A percentile compares a stretch with the other conserved stretches of the same genome.
phyloP scores from a whole-genome alignment of 768 basidiomycete species.

The Suillus variegatus region DNA sequence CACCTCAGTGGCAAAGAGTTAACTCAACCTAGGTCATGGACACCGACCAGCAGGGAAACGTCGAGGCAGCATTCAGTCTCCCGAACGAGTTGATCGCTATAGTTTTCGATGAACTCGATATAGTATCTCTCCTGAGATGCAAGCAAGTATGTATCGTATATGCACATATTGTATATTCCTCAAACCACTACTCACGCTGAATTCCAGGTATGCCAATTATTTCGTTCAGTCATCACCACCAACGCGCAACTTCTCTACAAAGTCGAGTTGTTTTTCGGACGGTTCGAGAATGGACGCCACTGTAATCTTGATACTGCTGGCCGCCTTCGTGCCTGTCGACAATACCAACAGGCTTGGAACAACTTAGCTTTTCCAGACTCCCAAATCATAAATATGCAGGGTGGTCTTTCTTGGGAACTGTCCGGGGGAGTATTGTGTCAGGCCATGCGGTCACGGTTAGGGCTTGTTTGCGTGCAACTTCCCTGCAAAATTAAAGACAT shows the following conservation, averaged over 20 bases:
- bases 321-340: conserved; percentile 28
- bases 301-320: conserved; percentile 20
- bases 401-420: conserved; percentile 35
- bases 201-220: conserved; percentile 31
- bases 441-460: conserved; percentile 17
- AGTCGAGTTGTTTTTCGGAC: conserved; percentile 30
- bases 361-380: conserved; percentile 22
- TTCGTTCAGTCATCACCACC: conserved; percentile 26
- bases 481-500: conserved; percentile 34
- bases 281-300: conserved; percentile 25
- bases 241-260: conserved; percentile 31
- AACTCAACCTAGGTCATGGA: not conserved
- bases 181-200: not conserved
- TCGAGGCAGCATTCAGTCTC: conserved; percentile 22
- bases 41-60: not conserved
- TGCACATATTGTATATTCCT: not conserved
- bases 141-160: conserved; percentile 19
- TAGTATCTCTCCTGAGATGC: conserved; percentile 27
- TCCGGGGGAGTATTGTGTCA: conserved; percentile 36
- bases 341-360: conserved; percentile 32
- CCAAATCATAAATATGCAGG: conserved; percentile 15
- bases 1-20: not conserved
- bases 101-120: conserved; percentile 30
- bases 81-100: conserved; percentile 32
- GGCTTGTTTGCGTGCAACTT: conserved; percentile 25